Evolutionary conservation across 1,284 basidiomycete genomes (phyloP).

Genomic region (Leccinum angustisporum): DNA sequence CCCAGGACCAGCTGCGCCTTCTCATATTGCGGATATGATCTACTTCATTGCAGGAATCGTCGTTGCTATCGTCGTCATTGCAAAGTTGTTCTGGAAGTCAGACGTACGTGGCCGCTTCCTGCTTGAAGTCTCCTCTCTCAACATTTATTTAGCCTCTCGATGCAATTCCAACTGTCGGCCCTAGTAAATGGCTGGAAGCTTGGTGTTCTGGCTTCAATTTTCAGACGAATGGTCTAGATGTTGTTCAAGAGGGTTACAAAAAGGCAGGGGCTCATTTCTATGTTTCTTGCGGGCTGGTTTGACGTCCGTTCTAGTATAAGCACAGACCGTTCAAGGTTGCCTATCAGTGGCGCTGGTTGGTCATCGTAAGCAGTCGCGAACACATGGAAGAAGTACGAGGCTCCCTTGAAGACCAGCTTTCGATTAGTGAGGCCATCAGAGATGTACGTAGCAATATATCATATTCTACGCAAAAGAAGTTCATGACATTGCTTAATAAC

Average conservation of each 20-base stretch:
- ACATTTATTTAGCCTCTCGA: slow-evolving; percentile 14
- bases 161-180: slow-evolving; percentile 25
- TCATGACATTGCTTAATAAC: neutral
- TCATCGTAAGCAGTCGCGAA: slow-evolving; percentile 39
- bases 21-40: neutral
- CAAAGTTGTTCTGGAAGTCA: slow-evolving; percentile 1
- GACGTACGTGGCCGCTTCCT: neutral
- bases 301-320: slow-evolving; percentile 31
- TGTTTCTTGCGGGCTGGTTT: neutral
- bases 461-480: neutral
- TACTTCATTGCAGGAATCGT: slow-evolving; percentile 1
- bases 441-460: slow-evolving; percentile 28
- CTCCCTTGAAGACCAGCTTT: slow-evolving; percentile 40
- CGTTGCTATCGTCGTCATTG: neutral
- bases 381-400: slow-evolving; percentile 43
- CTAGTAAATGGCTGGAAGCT: slow-evolving; percentile 15
- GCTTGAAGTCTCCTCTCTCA: neutral
- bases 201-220: slow-evolving; percentile 17
- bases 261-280: slow-evolving; percentile 9
- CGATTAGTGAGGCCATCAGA: slow-evolving; percentile 32
- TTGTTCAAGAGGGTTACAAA: slow-evolving; percentile 26
- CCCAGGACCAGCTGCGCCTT: neutral
- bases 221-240: slow-evolving; percentile 1
- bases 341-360: slow-evolving; percentile 38
- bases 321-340: slow-evolving; percentile 43